Base-by-base conservation (phyloP, 2,329 filamentous ascomycete genomes). In the Cladorrhinum sp. region DNA sequence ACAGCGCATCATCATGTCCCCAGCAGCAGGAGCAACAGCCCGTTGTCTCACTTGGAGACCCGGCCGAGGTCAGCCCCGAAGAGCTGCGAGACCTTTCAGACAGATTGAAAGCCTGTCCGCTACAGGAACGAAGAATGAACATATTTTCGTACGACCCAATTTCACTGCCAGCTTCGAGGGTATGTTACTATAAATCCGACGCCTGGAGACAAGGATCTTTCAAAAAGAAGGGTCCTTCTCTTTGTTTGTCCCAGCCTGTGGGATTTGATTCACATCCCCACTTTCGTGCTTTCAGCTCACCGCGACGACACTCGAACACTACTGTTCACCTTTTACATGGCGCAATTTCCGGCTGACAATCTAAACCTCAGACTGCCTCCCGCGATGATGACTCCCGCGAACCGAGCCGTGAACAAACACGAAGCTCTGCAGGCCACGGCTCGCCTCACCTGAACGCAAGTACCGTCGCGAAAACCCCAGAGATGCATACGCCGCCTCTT, bases 131-230 rank as follows among this genome's bases (percentile, higher is more conserved):
- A 60, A 86, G 93, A 65, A 85, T 96, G 80, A 90, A 89, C 72
- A 91, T 92, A 72, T 96, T 92, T 76, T 87, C 89, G 49, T 98
- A 93, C 71, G 93, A 97, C 73, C 89, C 93, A 32, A 87, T 96
- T 65, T 98, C 95, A 36, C 81, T 98, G 56, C 93, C 95, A 38
- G 82, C 85, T 29, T 93, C 91, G 50, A 85, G 91, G 76, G 91
- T 93, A 86, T 76, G 89, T 83, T 48, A 55, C 55, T 12, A 45
- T 45, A 20, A 5, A 18, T 12, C 20, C 16, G 16, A 5, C 41
- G 41, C 18, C 16, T 45, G 3, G 20, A 22, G 16, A 18, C 16
- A 22, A 22, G 41, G 41, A n/a, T 18, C n/a, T 45, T 20, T 20
- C 16, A 45, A 10, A 45, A 45, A 45, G n/a, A 45, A 45, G 41